Evolutionary conservation across 2,329 filamentous ascomycete species (phyloP).

Genomic region (Diaporthe vaccinii): DNA sequence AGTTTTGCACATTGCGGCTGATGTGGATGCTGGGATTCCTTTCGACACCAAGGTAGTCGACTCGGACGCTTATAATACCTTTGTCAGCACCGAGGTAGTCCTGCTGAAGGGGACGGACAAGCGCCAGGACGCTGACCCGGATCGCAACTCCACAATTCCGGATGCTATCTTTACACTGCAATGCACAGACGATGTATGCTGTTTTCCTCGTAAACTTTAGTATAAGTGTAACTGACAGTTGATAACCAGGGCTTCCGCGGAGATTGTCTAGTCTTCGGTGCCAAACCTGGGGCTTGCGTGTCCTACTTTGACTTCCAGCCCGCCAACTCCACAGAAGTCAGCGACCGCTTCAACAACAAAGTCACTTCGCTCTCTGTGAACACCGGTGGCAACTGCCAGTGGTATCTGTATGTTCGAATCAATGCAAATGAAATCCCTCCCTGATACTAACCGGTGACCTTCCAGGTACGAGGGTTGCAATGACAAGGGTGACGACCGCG

Average conservation of each 20-base stretch:
- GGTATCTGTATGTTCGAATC: not conserved
- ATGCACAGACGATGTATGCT: not conserved
- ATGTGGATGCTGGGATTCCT: not conserved
- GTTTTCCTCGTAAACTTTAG: not conserved
- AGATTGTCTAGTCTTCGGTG: slow-evolving; percentile 3
- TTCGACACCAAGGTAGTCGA: not conserved
- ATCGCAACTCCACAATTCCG: not conserved
- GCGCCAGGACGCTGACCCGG: slow-evolving; percentile 15
- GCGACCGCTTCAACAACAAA: slow-evolving; percentile 25
- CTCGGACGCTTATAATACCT: not conserved
- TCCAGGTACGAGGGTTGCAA: slow-evolving; percentile 1
- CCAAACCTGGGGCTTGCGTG: slow-evolving; percentile 14
- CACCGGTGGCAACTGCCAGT: slow-evolving; percentile 10
- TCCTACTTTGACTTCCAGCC: slow-evolving; percentile 23
- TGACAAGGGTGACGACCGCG: slow-evolving; percentile 20
- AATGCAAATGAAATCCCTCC: fast-evolving
- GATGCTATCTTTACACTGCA: slow-evolving; percentile 15
- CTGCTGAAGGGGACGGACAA: slow-evolving; percentile 19
- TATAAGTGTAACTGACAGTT: not conserved
- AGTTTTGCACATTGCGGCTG: not conserved
- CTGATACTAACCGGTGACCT: not conserved
- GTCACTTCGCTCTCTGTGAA: slow-evolving; percentile 5
- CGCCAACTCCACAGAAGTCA: slow-evolving; percentile 9
- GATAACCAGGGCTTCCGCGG: not conserved
- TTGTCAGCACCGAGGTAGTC: slow-evolving; percentile 17